A percentile compares a stretch with the other conserved stretches of the same genome.
phyloP scores from a whole-genome alignment of 2,329 filamentous ascomycete species.

The Aspergillus alliaceus region DNA sequence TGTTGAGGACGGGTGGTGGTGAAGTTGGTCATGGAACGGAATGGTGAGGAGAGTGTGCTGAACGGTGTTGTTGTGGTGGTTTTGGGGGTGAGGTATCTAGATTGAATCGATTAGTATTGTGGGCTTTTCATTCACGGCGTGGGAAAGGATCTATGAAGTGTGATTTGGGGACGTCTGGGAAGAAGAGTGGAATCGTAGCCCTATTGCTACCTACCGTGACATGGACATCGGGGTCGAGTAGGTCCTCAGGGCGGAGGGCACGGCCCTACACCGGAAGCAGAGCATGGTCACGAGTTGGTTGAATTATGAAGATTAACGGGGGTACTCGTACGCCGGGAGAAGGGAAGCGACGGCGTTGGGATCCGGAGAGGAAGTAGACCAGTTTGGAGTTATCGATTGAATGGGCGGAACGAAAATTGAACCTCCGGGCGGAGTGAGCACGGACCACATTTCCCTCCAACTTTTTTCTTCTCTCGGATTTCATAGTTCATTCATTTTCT shows the following conservation, averaged over 20 bases:
- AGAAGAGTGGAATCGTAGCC: neutral
- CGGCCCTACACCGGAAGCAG: constrained; percentile 33
- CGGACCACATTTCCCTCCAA: constrained; percentile 24
- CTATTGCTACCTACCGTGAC: neutral
- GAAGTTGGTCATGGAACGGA: constrained; percentile 17
- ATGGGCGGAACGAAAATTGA: constrained; percentile 33
- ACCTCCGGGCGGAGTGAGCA: constrained; percentile 30
- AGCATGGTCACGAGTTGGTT: constrained; percentile 27
- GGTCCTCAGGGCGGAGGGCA: constrained; percentile 28
- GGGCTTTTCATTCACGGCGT: constrained; percentile 4
- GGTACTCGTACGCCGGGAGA: neutral
- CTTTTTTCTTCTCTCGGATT: constrained; percentile 22
- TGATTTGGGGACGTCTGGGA: neutral
- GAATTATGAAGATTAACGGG: neutral
- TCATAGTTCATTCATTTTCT: neutral
- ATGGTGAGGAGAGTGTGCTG: constrained; percentile 2
- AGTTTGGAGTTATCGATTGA: constrained; percentile 9
- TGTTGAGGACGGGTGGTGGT: constrained; percentile 4
- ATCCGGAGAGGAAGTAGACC: neutral
- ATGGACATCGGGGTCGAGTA: constrained; percentile 20
- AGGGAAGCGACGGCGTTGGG: constrained; percentile 10
- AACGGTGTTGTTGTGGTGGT: constrained; percentile 4
- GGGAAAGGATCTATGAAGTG: neutral
- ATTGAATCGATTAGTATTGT: neutral
- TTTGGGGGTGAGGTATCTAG: constrained; percentile 6